These are phyloP conservation scores for Coccomyxa sp. DNA, from an alignment of 139 green algal genomes.

Conservation along the genomic window DNA sequence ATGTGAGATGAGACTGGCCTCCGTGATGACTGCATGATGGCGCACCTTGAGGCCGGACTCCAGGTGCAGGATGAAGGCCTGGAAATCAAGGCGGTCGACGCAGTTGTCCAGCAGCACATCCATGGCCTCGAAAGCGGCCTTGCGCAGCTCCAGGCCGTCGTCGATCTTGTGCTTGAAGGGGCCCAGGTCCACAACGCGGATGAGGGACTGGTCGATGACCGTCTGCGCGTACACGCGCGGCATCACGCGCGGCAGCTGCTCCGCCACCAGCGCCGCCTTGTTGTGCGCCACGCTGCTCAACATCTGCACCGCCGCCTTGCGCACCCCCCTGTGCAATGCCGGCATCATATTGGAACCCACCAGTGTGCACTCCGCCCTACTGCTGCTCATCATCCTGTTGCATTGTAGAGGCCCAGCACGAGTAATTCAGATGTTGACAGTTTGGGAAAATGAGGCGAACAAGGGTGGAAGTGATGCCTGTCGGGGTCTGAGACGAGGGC, in stretches of 20 bases:
- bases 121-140: constrained; percentile 78
- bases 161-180: constrained; percentile 93
- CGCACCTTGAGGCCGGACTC: constrained; percentile 44
- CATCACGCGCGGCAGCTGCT: constrained; percentile 59
- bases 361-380: too few species aligned
- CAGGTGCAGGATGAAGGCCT: constrained; percentile 48
- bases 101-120: constrained; percentile 78
- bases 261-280: constrained; percentile 57
- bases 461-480: constrained; percentile 18
- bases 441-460: not conserved
- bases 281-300: constrained; percentile 68
- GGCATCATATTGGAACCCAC: not conserved
- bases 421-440: too few species aligned
- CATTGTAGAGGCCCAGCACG: not conserved
- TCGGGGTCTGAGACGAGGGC: constrained; percentile 52
- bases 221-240: constrained; percentile 85
- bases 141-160: constrained; percentile 96
- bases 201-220: constrained; percentile 57
- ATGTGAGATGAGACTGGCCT: too few species aligned
- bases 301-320: constrained; percentile 70
- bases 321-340: constrained; percentile 55
- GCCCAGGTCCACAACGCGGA: constrained; percentile 86
- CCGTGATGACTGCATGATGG: not conserved
- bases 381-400: too few species aligned
- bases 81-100: constrained; percentile 33